These are phyloP conservation scores for Colletotrichum euphorbiae DNA, from an alignment of 2,329 filamentous ascomycete species.

Conservation along the genomic window DNA sequence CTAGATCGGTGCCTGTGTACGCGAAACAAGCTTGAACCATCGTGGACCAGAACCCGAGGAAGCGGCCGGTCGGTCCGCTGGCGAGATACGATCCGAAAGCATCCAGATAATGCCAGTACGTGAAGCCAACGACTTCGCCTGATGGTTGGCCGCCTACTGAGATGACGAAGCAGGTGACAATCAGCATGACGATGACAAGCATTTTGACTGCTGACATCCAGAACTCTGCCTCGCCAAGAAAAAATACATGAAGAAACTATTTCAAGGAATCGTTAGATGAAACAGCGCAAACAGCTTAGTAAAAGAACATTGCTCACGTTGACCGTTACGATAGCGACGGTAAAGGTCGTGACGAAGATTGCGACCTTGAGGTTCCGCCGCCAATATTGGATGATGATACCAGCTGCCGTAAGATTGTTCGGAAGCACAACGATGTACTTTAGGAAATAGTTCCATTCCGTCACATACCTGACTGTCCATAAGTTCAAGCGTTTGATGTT, in stretches of 20 bases:
- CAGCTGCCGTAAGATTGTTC: slow-evolving; percentile 54
- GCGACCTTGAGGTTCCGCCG: slow-evolving; percentile 51
- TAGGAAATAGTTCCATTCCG: slow-evolving; percentile 61
- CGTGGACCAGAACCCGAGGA: slow-evolving; percentile 54
- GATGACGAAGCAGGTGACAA: slow-evolving; percentile 53
- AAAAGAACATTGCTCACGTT: too few relatives aligned
- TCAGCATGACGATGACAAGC: slow-evolving; percentile 54
- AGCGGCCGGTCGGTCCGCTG: slow-evolving; percentile 50
- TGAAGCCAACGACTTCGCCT: slow-evolving; percentile 54
- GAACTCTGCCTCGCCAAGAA: slow-evolving; percentile 62
- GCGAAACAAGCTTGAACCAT: slow-evolving; percentile 54
- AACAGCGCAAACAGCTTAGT: too few relatives aligned
- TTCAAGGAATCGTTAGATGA: not conserved
- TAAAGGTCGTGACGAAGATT: slow-evolving; percentile 53
- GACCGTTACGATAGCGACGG: slow-evolving; percentile 48
- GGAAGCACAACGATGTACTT: slow-evolving; percentile 55
- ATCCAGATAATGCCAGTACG: slow-evolving; percentile 57
- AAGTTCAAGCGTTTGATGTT: not conserved
- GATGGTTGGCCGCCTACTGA: slow-evolving; percentile 54
- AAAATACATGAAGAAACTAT: slow-evolving; percentile 52
- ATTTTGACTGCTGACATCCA: slow-evolving; percentile 59
- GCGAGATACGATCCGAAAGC: slow-evolving; percentile 53
- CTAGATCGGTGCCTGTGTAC: slow-evolving; percentile 73
- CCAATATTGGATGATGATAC: slow-evolving; percentile 54
- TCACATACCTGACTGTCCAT: slow-evolving; percentile 49